phyloP scores from a whole-genome alignment of 2,329 filamentous ascomycete genomes.

The Diaporthe sp. region DNA sequence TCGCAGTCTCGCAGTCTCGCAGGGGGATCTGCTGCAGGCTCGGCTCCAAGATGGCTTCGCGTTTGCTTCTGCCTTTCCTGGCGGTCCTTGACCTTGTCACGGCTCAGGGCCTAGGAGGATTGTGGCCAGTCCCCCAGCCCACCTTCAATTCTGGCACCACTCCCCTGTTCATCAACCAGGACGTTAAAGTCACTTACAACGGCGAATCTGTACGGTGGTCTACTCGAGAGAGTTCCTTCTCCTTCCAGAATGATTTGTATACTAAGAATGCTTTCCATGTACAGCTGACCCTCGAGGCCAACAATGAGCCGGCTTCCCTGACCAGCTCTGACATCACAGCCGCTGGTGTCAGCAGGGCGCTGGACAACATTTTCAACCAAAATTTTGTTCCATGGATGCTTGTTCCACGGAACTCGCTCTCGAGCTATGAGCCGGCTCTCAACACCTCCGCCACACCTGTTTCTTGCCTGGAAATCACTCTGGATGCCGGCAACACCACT shows the following conservation, averaged over 20 bases:
- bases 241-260: slow-evolving; percentile 37
- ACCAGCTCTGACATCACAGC: slow-evolving; percentile 65
- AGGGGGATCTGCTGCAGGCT: not conserved
- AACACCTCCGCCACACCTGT: slow-evolving; percentile 59
- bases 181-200: slow-evolving; percentile 68
- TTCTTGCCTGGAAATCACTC: slow-evolving; percentile 68
- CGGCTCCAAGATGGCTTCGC: slow-evolving; percentile 40
- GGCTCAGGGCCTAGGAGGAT: slow-evolving; percentile 46
- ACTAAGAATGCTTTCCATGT: slow-evolving; percentile 48
- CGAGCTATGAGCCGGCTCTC: slow-evolving; percentile 71
- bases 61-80: slow-evolving; percentile 50
- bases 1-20: not conserved
- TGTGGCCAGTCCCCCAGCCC: slow-evolving; percentile 66
- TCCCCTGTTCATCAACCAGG: slow-evolving; percentile 63
- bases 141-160: slow-evolving; percentile 62
- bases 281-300: slow-evolving; percentile 61
- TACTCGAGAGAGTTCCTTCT: slow-evolving; percentile 39
- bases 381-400: slow-evolving; percentile 85
- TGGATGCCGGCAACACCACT: slow-evolving; percentile 67
- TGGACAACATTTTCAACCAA: slow-evolving; percentile 72
- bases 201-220: slow-evolving; percentile 63
- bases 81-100: slow-evolving; percentile 52
- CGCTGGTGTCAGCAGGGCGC: slow-evolving; percentile 67
- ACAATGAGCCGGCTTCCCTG: slow-evolving; percentile 53
- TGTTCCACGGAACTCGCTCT: slow-evolving; percentile 65